phyloP scores from a whole-genome alignment of 495 filamentous ascomycete species.

The Pseudoneurospora amorphoporcata region DNA sequence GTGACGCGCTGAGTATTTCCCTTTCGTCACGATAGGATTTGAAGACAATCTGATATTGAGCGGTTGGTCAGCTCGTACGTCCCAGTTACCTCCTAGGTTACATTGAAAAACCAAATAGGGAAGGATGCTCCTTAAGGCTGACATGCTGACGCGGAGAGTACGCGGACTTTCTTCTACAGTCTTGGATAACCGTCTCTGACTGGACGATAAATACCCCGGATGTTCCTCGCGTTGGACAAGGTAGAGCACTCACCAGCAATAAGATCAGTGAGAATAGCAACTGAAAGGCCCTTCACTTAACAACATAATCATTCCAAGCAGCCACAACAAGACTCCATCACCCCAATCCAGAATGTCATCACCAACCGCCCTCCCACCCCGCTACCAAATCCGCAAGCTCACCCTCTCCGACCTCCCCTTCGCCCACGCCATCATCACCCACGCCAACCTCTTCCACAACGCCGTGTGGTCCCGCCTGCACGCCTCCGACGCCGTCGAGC shows the following conservation, averaged over 20 bases:
- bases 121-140: background rate
- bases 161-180: background rate
- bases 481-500: slow-evolving; percentile 13
- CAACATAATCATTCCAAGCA: background rate
- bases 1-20: background rate
- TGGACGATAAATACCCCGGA: background rate
- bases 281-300: background rate
- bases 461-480: slow-evolving; percentile 25
- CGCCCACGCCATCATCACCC: slow-evolving; percentile 26
- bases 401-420: slow-evolving; percentile 25
- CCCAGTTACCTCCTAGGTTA: too few species aligned
- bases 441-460: slow-evolving; percentile 29
- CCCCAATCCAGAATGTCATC: background rate
- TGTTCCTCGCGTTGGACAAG: background rate
- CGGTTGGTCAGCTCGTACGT: background rate
- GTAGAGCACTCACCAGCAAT: background rate
- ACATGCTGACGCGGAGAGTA: background rate
- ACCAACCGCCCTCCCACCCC: slow-evolving; percentile 2
- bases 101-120: background rate
- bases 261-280: background rate
- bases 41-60: background rate
- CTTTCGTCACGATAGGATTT: background rate
- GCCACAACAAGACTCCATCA: background rate
- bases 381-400: slow-evolving; percentile 28
- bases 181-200: background rate